Conservation (phyloP, 768 basidiomycete genomes). For the Termitomyces sp. region DNA sequence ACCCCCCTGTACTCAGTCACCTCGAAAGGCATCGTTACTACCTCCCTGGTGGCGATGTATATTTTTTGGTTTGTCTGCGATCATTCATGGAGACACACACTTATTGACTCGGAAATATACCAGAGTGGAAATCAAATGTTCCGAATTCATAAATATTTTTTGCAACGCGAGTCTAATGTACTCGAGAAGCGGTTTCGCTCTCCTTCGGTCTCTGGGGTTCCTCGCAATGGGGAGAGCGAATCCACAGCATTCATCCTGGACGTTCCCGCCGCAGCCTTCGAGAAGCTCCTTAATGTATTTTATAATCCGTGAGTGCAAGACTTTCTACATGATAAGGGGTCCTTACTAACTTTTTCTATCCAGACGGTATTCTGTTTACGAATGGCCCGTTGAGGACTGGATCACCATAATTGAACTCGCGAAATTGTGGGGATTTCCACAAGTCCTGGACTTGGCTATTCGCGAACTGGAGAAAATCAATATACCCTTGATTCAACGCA, state of each 20-base stretch:
- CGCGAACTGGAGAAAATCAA: constrained; percentile 22
- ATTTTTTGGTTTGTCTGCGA: no score
- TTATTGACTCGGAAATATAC: no score
- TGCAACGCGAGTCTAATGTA: no score
- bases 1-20: no score
- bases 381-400: constrained; percentile 48
- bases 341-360: background rate
- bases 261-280: constrained; percentile 32
- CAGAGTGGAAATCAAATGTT: no score
- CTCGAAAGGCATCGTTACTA: no score
- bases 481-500: constrained; percentile 11
- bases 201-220: constrained; percentile 19
- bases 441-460: constrained; percentile 42
- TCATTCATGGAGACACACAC: no score
- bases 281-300: constrained; percentile 32
- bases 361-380: constrained; percentile 52
- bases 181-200: no score
- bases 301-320: constrained; percentile 40
- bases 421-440: constrained; percentile 35
- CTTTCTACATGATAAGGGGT: background rate
- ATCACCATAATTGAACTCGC: constrained; percentile 45
- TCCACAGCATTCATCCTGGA: constrained; percentile 31
- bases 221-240: constrained; percentile 31
- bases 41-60: no score
- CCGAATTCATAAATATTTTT: no score